phyloP scores from a whole-genome alignment of 345 rosid genomes.

The Leavenworthia alabamica region DNA sequence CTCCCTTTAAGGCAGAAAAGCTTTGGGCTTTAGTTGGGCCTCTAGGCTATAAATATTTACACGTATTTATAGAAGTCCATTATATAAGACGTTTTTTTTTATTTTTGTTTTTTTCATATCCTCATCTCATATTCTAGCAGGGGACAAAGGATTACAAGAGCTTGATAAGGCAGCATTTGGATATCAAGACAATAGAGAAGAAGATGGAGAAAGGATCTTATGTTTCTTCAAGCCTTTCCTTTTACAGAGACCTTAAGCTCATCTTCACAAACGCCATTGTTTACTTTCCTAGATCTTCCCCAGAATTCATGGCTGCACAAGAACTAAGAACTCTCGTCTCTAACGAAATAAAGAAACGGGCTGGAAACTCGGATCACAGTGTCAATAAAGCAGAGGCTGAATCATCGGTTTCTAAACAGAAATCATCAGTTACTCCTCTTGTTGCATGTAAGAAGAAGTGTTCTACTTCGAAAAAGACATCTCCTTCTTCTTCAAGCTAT shows the following conservation, averaged over 20 bases:
- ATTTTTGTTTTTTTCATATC: background rate
- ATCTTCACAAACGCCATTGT: slow-evolving; percentile 62
- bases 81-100: background rate
- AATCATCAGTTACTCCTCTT: slow-evolving; percentile 40
- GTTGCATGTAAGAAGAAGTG: slow-evolving; percentile 55
- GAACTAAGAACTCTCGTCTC: slow-evolving; percentile 44
- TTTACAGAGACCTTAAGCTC: slow-evolving; percentile 62
- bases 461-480: slow-evolving; percentile 36
- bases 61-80: background rate
- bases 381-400: slow-evolving; percentile 24
- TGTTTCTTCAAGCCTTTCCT: slow-evolving; percentile 32
- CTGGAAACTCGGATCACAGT: slow-evolving; percentile 3
- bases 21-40: slow-evolving; percentile 18
- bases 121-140: slow-evolving; percentile 23
- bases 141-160: slow-evolving; percentile 38
- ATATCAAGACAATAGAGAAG: slow-evolving; percentile 46
- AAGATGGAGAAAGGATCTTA: slow-evolving; percentile 48
- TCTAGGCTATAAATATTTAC: background rate
- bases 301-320: slow-evolving; percentile 41
- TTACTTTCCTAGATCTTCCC: slow-evolving; percentile 48
- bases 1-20: background rate
- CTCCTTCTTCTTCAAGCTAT: slow-evolving; percentile 31
- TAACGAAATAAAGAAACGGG: slow-evolving; percentile 28
- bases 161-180: slow-evolving; percentile 51
- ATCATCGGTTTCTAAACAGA: slow-evolving; percentile 35